Evolutionary conservation across 1,284 basidiomycete genomes (phyloP), one percentile per base, ranked within the genome.

Genomic region (Anthracocystis walkeri): DNA sequence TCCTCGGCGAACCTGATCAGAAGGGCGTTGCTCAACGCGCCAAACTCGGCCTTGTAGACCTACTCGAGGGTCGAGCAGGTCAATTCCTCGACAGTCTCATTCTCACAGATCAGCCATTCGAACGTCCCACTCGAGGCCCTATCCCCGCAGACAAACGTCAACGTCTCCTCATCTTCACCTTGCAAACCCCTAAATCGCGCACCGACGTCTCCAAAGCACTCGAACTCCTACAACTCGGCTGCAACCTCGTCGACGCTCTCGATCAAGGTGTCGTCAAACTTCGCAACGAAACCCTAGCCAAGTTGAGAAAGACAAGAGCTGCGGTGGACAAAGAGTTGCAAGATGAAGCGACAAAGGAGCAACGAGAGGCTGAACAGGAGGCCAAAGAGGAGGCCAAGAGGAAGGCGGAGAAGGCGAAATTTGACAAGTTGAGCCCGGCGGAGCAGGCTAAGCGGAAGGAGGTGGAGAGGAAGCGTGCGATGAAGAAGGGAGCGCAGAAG

Each of bases 361-460:
- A 71, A 50, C 57, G 76, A 10, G 74, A 80, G 62, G 82, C 82
- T 6, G 78, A 79, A 40, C 60, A 75, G 51, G 82, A 82, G 68
- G 78, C 73, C 0, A 65, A 50, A 21, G 73, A 79, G 41, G 79
- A 78, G 57, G 81, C 77, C 33, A 79, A 76, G 62, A 61, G 72
- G n/a, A 75, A 78, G 51, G 80, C 74, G 7, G 77, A 81, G 35
- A 77, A 77, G 68, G 76, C 75, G 16, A 82, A 82, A 70, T 73
- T 83, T 25, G 79, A 79, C 41, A 80, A 79, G 65, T 58, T 85
- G 23, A 66, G 60, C 35, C 81, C 80, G 12, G 78, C 80, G 11
- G 83, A 85, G 54, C 83, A 85, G 70, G 82, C 76, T 16, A 81
- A 79, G 77, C 56, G 78, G 21, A 82, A 78, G 66, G 78, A 84